phyloP scores from a whole-genome alignment of 2,329 filamentous ascomycete species.

The Achaetomium macrosporum region DNA sequence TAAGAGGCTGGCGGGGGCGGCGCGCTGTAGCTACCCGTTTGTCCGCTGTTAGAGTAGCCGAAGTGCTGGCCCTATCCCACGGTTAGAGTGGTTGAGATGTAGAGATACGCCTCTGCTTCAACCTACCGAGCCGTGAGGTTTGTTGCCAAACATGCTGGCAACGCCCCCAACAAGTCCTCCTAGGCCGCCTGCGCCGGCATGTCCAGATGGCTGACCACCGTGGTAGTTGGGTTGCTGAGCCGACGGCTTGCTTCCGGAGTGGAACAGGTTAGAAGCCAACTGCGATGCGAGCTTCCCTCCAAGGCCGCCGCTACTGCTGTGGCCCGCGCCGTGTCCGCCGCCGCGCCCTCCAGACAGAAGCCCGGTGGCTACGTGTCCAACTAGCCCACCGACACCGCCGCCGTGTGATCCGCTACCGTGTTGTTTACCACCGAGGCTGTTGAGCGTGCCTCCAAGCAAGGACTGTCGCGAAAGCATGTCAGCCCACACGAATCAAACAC shows the following conservation, averaged over 20 bases:
- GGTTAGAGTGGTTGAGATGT: background rate
- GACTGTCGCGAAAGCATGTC: slow-evolving; percentile 15
- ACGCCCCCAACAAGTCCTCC: slow-evolving; percentile 53
- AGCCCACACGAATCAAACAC: background rate
- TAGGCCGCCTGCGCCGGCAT: slow-evolving; percentile 42
- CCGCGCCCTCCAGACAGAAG: slow-evolving; percentile 27
- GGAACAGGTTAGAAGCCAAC: slow-evolving; percentile 51
- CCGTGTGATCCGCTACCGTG: slow-evolving; percentile 28
- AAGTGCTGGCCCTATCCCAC: slow-evolving; percentile 47
- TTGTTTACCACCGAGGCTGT: slow-evolving; percentile 40
- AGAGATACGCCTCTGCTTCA: background rate
- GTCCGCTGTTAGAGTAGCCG: slow-evolving; percentile 55
- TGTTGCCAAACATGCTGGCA: slow-evolving; percentile 46
- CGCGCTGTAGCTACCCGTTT: slow-evolving; percentile 51
- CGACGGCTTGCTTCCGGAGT: slow-evolving; percentile 41
- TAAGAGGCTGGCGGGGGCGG: slow-evolving; percentile 58
- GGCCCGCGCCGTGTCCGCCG: slow-evolving; percentile 19
- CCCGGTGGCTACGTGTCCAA: slow-evolving; percentile 43
- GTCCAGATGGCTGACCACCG: slow-evolving; percentile 38
- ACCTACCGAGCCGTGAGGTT: slow-evolving; percentile 37
- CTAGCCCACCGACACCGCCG: slow-evolving; percentile 35
- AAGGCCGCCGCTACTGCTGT: slow-evolving; percentile 31
- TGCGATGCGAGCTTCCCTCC: slow-evolving; percentile 52
- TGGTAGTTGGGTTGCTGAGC: slow-evolving; percentile 44
- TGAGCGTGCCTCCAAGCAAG: slow-evolving; percentile 54